These are phyloP conservation scores for Penicillium diatomitis DNA, from an alignment of 495 filamentous ascomycete genomes.

Conservation along the genomic window DNA sequence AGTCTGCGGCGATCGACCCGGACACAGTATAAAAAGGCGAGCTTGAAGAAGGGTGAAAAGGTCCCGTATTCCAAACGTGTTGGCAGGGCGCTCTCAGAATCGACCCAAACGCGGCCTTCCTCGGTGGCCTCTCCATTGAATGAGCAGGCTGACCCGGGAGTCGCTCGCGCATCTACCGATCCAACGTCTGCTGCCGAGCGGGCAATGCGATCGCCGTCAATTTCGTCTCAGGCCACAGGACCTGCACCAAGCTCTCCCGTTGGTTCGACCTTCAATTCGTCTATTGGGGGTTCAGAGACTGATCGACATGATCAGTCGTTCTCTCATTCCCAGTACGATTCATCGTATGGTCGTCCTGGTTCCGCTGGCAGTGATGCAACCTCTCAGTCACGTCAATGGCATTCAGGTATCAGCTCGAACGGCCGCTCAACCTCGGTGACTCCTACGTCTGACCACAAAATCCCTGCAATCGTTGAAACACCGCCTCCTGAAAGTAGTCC, in stretches of 20 bases:
- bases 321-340: slow-evolving; percentile 3
- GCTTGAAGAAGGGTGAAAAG: slow-evolving; percentile 68
- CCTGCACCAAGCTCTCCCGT: slow-evolving; percentile 11
- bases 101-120: slow-evolving; percentile 42
- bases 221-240: slow-evolving; percentile 15
- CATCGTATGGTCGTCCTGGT: slow-evolving; percentile 3
- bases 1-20: slow-evolving; percentile 82
- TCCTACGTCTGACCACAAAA: slow-evolving; percentile 32
- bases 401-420: slow-evolving; percentile 37
- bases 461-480: slow-evolving; percentile 64
- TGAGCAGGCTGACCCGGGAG: slow-evolving; percentile 45
- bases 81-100: slow-evolving; percentile 45
- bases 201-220: slow-evolving; percentile 20
- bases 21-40: slow-evolving; percentile 86
- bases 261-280: slow-evolving; percentile 22
- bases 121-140: slow-evolving; percentile 24
- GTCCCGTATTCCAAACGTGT: slow-evolving; percentile 68
- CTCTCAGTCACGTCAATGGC: slow-evolving; percentile 31
- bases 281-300: slow-evolving; percentile 19
- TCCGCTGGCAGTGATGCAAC: slow-evolving; percentile 9
- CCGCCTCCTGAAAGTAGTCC: slow-evolving; percentile 36
- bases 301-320: slow-evolving; percentile 10
- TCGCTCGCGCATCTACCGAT: slow-evolving; percentile 68
- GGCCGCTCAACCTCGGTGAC: slow-evolving; percentile 35
- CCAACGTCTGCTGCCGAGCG: slow-evolving; percentile 42